Percentiles rank a stretch among this genome's conserved stretches.
These are phyloP conservation scores for Geranium brycei DNA, from an alignment of 345 rosid genomes.

Conservation along the genomic window DNA sequence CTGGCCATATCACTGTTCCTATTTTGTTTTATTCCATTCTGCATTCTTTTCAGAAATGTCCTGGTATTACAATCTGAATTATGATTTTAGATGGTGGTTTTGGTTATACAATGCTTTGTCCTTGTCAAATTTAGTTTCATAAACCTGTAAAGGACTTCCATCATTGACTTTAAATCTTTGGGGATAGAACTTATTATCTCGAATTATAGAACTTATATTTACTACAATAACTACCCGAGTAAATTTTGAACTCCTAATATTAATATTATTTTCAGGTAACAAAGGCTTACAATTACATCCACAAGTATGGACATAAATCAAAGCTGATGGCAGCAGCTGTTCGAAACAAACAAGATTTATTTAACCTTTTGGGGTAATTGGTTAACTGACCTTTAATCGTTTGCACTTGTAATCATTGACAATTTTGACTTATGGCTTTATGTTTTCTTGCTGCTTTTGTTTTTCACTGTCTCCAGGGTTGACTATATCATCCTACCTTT, in stretches of 20 bases:
- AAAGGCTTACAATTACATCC: conserved; percentile 79
- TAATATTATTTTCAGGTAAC: conserved; percentile 26
- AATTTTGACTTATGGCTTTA: conserved; percentile 3
- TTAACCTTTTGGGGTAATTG: conserved; percentile 77
- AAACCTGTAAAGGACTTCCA: background rate
- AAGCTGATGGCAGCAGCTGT: conserved; percentile 98
- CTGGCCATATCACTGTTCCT: no score
- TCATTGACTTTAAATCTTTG: background rate
- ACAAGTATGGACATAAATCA: conserved; percentile 82
- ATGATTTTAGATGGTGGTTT: background rate
- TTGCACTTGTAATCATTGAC: conserved; percentile 1
- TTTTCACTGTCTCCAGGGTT: conserved; percentile 41
- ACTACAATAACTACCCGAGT: background rate
- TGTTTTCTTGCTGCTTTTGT: conserved; percentile 4
- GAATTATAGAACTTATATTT: background rate
- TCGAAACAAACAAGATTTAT: conserved; percentile 87
- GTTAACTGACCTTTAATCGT: background rate
- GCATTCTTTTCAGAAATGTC: background rate
- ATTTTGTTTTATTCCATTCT: no score
- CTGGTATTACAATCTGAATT: background rate
- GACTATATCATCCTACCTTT: conserved; percentile 87
- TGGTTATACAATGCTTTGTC: background rate
- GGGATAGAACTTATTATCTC: background rate
- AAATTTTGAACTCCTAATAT: background rate
- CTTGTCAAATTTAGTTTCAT: background rate